A percentile compares a stretch with the other conserved stretches of the same genome.
phyloP scores from a whole-genome alignment of 768 basidiomycete species.

The Cystofilobasidium ferigula region DNA sequence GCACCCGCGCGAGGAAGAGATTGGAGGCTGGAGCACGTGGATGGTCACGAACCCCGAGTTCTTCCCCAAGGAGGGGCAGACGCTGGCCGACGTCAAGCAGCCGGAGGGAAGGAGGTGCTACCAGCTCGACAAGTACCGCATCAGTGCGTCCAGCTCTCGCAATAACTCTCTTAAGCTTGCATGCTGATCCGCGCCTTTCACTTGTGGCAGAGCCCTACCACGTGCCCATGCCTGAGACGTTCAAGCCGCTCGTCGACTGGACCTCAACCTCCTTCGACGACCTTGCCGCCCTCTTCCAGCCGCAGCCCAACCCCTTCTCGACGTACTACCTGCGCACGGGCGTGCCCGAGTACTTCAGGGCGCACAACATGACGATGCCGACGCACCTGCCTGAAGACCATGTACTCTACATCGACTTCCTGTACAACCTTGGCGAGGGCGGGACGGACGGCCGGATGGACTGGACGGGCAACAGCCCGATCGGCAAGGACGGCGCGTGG shows the following conservation, averaged over 20 bases:
- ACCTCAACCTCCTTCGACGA: slow-evolving; percentile 20
- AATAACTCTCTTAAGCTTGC: neutral
- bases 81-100: neutral
- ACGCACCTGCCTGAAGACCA: slow-evolving; percentile 26
- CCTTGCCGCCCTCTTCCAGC: slow-evolving; percentile 23
- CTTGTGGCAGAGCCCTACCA: slow-evolving; percentile 18
- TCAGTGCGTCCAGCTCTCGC: slow-evolving; percentile 16
- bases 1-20: slow-evolving; percentile 23
- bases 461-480: slow-evolving; percentile 24
- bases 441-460: slow-evolving; percentile 25
- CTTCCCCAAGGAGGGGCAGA: slow-evolving; percentile 2
- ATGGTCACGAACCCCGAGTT: slow-evolving; percentile 26
- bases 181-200: too few species aligned
- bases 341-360: slow-evolving; percentile 19
- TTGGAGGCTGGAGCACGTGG: slow-evolving; percentile 27
- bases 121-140: slow-evolving; percentile 25
- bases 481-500: slow-evolving; percentile 26
- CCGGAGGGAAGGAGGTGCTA: slow-evolving; percentile 15
- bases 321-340: slow-evolving; percentile 21
- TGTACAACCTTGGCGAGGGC: slow-evolving; percentile 27
- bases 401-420: slow-evolving; percentile 27
- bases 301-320: slow-evolving; percentile 23
- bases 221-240: slow-evolving; percentile 25
- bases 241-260: slow-evolving; percentile 22
- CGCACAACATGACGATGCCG: neutral